phyloP scores from a whole-genome alignment of 257 asterid species.

The Solanum verrucosum region DNA sequence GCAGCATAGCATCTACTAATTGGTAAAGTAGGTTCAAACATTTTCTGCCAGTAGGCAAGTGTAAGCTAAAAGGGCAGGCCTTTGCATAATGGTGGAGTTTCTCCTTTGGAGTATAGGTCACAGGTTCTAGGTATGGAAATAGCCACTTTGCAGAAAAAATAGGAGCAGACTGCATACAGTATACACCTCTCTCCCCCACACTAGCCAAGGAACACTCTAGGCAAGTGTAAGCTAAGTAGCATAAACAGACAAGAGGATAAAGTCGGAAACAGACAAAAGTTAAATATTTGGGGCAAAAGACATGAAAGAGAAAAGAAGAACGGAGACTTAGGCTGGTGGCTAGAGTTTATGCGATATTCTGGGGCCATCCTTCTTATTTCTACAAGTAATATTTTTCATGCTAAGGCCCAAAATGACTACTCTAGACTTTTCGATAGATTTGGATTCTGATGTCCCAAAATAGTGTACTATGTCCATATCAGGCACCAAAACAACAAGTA shows the following conservation, averaged over 20 bases:
- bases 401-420: background rate
- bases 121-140: background rate
- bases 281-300: background rate
- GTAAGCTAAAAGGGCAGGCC: background rate
- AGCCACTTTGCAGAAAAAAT: background rate
- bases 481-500: background rate
- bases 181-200: background rate
- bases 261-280: background rate
- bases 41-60: background rate
- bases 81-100: background rate
- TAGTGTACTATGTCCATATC: background rate
- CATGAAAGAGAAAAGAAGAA: background rate
- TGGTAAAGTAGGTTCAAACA: background rate
- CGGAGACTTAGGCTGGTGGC: background rate
- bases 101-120: background rate
- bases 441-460: background rate
- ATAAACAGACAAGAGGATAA: background rate
- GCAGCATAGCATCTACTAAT: background rate
- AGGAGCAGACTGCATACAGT: background rate
- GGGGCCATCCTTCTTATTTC: background rate
- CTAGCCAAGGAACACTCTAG: background rate
- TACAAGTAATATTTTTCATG: background rate
- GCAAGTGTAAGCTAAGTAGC: background rate
- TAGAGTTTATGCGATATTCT: background rate
- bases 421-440: background rate